These are phyloP conservation scores for Cercophora samala DNA, from an alignment of 495 filamentous ascomycete genomes.

Conservation along the genomic window DNA sequence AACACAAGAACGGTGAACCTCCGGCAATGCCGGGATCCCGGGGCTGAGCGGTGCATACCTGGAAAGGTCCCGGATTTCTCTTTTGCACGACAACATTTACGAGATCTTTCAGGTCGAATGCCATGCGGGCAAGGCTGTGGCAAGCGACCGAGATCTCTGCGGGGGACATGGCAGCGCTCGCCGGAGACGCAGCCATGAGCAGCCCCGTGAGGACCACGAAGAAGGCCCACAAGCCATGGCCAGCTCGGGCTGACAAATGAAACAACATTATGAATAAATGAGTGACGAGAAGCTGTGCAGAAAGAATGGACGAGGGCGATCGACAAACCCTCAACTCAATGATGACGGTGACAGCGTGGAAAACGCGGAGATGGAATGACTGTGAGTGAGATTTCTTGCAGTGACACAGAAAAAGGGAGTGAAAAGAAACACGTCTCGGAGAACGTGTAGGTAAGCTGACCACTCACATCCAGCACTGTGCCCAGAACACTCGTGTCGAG, in stretches of 20 bases:
- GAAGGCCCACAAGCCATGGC: neutral
- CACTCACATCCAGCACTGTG: neutral
- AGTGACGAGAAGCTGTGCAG: neutral
- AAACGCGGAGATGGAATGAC: neutral
- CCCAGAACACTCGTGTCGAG: neutral
- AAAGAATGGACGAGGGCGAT: constrained; percentile 20
- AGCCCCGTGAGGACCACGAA: constrained; percentile 13
- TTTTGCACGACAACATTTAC: constrained; percentile 17
- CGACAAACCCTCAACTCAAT: constrained; percentile 8
- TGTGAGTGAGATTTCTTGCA: constrained; percentile 1
- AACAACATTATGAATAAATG: constrained; percentile 4
- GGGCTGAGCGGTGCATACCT: constrained; percentile 11
- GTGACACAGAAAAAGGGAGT: neutral
- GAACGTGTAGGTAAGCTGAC: neutral
- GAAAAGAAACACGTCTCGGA: neutral
- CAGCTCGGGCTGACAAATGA: neutral
- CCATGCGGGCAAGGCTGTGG: constrained; percentile 26
- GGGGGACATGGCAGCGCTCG: constrained; percentile 22
- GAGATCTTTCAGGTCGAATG: constrained; percentile 25
- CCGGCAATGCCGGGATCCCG: neutral
- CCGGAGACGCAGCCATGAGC: constrained; percentile 10
- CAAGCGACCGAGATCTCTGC: constrained; percentile 21
- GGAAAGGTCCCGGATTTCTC: constrained; percentile 25
- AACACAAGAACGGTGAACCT: neutral
- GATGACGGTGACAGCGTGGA: neutral